Evolutionary conservation across 345 rosid species (phyloP).

Genomic region (Acer saccharum): DNA sequence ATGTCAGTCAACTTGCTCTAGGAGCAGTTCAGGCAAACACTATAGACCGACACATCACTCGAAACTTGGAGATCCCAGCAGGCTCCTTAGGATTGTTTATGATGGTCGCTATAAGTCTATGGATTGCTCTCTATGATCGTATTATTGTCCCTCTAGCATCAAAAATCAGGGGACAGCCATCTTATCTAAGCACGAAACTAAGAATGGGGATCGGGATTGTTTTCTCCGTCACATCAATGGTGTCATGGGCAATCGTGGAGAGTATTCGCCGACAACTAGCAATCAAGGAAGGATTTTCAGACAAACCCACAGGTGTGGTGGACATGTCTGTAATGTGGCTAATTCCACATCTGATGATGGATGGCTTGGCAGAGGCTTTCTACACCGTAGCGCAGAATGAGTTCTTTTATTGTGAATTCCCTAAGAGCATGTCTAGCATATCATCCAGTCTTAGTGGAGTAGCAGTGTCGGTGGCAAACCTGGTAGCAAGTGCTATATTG

Average conservation of each 20-base stretch:
- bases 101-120: slow-evolving; percentile 31
- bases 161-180: slow-evolving; percentile 33
- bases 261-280: slow-evolving; percentile 31
- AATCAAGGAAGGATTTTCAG: slow-evolving; percentile 30
- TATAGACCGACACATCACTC: slow-evolving; percentile 54
- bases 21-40: slow-evolving; percentile 42
- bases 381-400: slow-evolving; percentile 45
- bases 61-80: slow-evolving; percentile 54
- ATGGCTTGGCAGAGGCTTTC: slow-evolving; percentile 50
- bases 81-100: slow-evolving; percentile 46
- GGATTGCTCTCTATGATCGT: slow-evolving; percentile 50
- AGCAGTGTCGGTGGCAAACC: slow-evolving; percentile 34
- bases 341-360: slow-evolving; percentile 32
- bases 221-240: slow-evolving; percentile 33
- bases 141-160: slow-evolving; percentile 42
- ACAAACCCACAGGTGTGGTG: slow-evolving; percentile 27
- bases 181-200: slow-evolving; percentile 39
- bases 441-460: slow-evolving; percentile 36
- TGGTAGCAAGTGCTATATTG: slow-evolving; percentile 45
- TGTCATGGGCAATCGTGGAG: slow-evolving; percentile 40
- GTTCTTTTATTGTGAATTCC: slow-evolving; percentile 56
- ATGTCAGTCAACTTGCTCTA: slow-evolving; percentile 43
- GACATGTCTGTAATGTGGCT: slow-evolving; percentile 58
- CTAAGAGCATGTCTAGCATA: slow-evolving; percentile 56
- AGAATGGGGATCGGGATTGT: slow-evolving; percentile 53